These are phyloP conservation scores for Lasiosphaeria ovina DNA, from an alignment of 495 filamentous ascomycete genomes.

Conservation along the genomic window DNA sequence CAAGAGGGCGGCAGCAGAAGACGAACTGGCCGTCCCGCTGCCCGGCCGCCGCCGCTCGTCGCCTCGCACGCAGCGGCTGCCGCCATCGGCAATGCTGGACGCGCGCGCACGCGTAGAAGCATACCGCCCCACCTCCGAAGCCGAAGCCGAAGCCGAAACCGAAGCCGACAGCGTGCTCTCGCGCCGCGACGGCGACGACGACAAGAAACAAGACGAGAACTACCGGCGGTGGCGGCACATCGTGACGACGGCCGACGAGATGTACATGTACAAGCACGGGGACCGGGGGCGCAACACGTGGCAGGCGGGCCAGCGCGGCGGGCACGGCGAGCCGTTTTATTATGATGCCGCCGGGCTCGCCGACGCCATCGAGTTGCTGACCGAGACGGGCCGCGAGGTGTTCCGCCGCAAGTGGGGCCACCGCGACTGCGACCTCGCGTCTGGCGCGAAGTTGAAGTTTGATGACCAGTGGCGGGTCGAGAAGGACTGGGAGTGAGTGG, in stretches of 20 bases:
- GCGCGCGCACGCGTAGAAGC: not conserved
- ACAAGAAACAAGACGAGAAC: slow-evolving; percentile 23
- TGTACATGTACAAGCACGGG: slow-evolving; percentile 43
- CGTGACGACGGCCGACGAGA: slow-evolving; percentile 24
- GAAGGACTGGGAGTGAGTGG: slow-evolving; percentile 36
- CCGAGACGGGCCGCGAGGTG: slow-evolving; percentile 50
- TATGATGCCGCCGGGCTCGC: slow-evolving; percentile 54
- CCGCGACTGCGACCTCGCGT: slow-evolving; percentile 48
- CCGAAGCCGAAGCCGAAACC: not conserved
- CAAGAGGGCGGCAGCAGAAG: slow-evolving; percentile 10
- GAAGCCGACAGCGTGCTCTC: too few species aligned
- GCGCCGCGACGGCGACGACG: not conserved
- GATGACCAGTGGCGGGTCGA: slow-evolving; percentile 53
- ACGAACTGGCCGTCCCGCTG: not conserved
- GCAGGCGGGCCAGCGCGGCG: slow-evolving; percentile 57
- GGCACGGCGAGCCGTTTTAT: slow-evolving; percentile 60
- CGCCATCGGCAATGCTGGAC: slow-evolving; percentile 4
- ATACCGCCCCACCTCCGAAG: not conserved
- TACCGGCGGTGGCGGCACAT: slow-evolving; percentile 30
- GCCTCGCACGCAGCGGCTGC: not conserved
- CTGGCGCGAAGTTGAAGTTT: slow-evolving; percentile 35
- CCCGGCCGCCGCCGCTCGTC: not conserved
- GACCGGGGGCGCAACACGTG: slow-evolving; percentile 53
- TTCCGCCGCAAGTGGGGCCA: slow-evolving; percentile 60
- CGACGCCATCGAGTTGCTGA: slow-evolving; percentile 50